phyloP scores from a whole-genome alignment of 495 filamentous ascomycete species.

The Oidiodendron maius region DNA sequence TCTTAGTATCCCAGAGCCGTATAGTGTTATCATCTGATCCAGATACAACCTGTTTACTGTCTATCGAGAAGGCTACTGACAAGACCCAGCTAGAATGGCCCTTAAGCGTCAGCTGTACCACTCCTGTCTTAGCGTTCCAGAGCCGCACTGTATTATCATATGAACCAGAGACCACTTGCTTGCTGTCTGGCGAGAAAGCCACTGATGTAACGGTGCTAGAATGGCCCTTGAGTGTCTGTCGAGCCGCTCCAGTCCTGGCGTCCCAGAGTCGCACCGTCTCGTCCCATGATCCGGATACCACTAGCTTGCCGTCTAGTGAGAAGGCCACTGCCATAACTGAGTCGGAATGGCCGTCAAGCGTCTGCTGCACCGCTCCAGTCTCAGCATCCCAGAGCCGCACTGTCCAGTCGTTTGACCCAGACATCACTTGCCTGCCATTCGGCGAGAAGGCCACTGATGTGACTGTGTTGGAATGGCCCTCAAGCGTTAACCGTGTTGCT shows the following conservation, averaged over 20 bases:
- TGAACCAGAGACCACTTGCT: no score
- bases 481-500: neutral
- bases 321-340: slow-evolving; percentile 1
- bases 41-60: no score
- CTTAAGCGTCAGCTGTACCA: no score
- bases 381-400: neutral
- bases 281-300: neutral
- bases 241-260: slow-evolving; percentile 4
- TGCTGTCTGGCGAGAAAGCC: slow-evolving; percentile 6
- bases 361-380: slow-evolving; percentile 1
- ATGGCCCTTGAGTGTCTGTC: slow-evolving; percentile 8
- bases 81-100: no score
- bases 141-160: no score
- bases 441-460: slow-evolving; percentile 3
- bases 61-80: no score
- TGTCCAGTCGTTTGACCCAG: slow-evolving; percentile 10
- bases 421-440: slow-evolving; percentile 3
- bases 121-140: no score
- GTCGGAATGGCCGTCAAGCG: slow-evolving; percentile 7
- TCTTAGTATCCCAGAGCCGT: no score
- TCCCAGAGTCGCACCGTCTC: neutral
- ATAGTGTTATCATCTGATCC: no score
- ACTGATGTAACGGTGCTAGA: slow-evolving; percentile 38
- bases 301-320: slow-evolving; percentile 3
- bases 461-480: neutral